Evolutionary conservation across 805 yeast genomes (phyloP), one percentile per base, ranked within the genome.

Genomic region (Komagataella populi): DNA sequence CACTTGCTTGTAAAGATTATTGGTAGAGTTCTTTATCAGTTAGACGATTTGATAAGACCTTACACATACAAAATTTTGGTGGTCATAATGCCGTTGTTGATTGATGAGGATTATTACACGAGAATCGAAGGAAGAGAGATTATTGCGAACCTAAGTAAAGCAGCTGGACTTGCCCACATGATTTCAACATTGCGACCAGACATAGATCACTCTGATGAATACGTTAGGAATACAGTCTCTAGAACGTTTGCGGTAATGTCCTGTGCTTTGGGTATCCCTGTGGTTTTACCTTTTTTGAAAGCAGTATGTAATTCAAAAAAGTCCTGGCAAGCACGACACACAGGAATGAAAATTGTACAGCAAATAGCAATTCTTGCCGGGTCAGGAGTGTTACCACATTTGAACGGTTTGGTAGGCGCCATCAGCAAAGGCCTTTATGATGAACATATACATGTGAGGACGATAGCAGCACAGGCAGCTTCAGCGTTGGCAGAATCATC

Each of bases 211-310:
- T 74, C 74, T 7, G 96, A 90, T 60, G 96, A 89, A 57, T 82
- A 80, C 57, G 81, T 85, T 6, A 70, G 96, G 50, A 83, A 84
- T 57, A 71, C 81, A 0, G 83, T 95, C 0, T 78, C 96, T 0
- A 70, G 91, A 51, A 78, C 89, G 1, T 72, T 90, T 63, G 96
- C 97, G 0, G 84, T 88, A 4, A 88, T 85, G 2, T 89, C 95
- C 0, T 77, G 80, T 48, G 78, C 96, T 0, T 63, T 90, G 44
- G 96, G 97, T 0, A 69, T 88, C 6, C 81, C 76, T 1, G 67
- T 77, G 5, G 63, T 87, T 48, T 60, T 93, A 10, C 96, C 97
- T 0, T 91, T 91, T 61, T 63, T 91, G 44, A 78, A 74, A 55
- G 95, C 96, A 0, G 90, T 86, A 4, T 80, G 91, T 54, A 73